Base-by-base conservation (phyloP, 129 eudicot genomes). In the Ambrosia artemisiifolia region DNA sequence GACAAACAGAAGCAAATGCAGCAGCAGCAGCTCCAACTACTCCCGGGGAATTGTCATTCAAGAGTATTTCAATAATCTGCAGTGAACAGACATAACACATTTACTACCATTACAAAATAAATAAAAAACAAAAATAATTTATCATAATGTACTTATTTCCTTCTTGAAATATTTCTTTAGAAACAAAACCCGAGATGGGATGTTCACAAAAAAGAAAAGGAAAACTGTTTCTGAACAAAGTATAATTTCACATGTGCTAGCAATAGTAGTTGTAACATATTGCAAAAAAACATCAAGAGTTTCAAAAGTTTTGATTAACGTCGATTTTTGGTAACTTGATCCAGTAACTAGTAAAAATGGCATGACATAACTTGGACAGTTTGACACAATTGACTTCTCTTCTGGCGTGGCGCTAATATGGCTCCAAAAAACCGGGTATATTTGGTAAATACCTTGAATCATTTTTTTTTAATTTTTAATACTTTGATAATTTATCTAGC, bases 21-120 rank as follows among this genome's bases (percentile, higher is more conserved):
- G 97, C 85, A 18, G 99, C 99, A 24, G 97, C 96, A 75, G 97
- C 96, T 79, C 99, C 97, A 81, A 90, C 85, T 61, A 94, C 96
- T 74, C 88, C 92, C 65, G 97, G 97, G 64, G 99, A 88, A 81
- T 83, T 83, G 74, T 94, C 99, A 80, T 89, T 89, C 74, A 93
- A 73, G 78, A 94, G 83, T 65, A 88, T 90, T 73, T 91, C 97
- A 73, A 92, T 82, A 63, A 92, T 82, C 98, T 92, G 87, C 78
- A 89, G 57, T 49, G 57, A 30, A 55, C 36, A 57, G 32, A 46
- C 10, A 35, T 11, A 19, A 13, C 38, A 48, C 46, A 42, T n/a
- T 72, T 59, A 57, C 59, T 59, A 42, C 63, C 17, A 1, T 35
- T 30, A 46, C 34, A 16, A 30, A 72, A 46, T 8, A 34, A 71